Conservation (phyloP, 2,329 filamentous ascomycete species). For the Daldinia eschscholtzii region DNA sequence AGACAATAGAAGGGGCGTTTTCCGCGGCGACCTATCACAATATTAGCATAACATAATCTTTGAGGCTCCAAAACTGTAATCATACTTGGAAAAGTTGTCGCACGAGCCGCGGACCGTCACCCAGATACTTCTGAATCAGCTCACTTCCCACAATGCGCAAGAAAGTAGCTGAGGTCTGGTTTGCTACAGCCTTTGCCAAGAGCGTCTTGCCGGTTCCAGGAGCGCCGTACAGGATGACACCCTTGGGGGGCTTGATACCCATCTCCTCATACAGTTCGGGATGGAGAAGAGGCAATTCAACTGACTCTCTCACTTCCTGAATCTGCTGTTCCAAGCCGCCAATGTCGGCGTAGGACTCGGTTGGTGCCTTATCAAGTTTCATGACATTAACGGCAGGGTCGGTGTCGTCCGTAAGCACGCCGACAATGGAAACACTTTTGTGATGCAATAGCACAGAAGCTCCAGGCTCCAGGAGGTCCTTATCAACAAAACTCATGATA, state of each 20-base stretch:
- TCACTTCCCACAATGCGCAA: slow-evolving; percentile 96
- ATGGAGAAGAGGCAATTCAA: slow-evolving; percentile 93
- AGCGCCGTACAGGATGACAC: slow-evolving; percentile 97
- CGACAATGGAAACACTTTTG: slow-evolving; percentile 97
- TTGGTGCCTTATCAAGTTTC: slow-evolving; percentile 99
- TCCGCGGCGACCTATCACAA: slow-evolving; percentile 82
- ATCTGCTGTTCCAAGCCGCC: slow-evolving; percentile 96
- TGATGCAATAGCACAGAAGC: slow-evolving; percentile 96
- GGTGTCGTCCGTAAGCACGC: slow-evolving; percentile 94
- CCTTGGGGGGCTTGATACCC: slow-evolving; percentile 99
- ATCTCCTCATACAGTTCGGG: slow-evolving; percentile 99
- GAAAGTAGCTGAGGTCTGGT: slow-evolving; percentile 99
- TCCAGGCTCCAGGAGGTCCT: slow-evolving; percentile 95
- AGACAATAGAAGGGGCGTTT: slow-evolving; percentile 96
- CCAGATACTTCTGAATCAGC: slow-evolving; percentile 98
- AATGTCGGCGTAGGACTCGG: slow-evolving; percentile 98
- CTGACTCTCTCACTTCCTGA: slow-evolving; percentile 96
- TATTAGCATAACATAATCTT: slow-evolving; percentile 43
- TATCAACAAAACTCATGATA: slow-evolving; percentile 99
- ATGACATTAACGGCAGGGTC: slow-evolving; percentile 97
- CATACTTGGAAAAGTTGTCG: slow-evolving; percentile 91
- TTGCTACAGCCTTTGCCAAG: slow-evolving; percentile 95
- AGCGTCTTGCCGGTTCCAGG: slow-evolving; percentile 97
- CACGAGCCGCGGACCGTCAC: slow-evolving; percentile 93
- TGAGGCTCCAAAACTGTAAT: background rate